A percentile compares a stretch with the other conserved stretches of the same genome.
These are phyloP conservation scores for Blastocystis sp. DNA, from an alignment of 352 stramenopile genomes.

Conservation along the genomic window DNA sequence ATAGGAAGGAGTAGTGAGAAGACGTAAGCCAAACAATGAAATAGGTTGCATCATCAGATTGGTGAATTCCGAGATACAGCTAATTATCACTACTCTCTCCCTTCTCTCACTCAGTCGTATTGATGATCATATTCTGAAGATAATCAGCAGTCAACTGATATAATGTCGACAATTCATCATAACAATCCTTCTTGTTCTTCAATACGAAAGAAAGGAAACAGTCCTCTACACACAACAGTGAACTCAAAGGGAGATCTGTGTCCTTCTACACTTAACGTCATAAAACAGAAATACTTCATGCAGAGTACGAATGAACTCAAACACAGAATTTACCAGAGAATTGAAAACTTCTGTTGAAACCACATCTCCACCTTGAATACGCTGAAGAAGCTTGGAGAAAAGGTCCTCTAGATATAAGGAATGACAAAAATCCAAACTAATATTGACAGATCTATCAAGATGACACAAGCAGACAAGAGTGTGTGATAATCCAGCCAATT, in stretches of 20 bases:
- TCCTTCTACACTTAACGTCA: slow-evolving; percentile 6
- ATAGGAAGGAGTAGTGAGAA: slow-evolving; percentile 72
- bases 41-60: slow-evolving; percentile 73
- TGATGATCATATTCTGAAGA: background rate
- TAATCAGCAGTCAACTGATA: slow-evolving; percentile 65
- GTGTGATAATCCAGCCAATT: slow-evolving; percentile 84
- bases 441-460: slow-evolving; percentile 82
- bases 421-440: slow-evolving; percentile 63
- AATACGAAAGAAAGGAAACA: background rate
- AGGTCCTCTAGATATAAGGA: slow-evolving; percentile 70
- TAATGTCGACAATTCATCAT: slow-evolving; percentile 72
- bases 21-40: slow-evolving; percentile 74
- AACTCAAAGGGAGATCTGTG: slow-evolving; percentile 10
- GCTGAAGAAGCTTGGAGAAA: slow-evolving; percentile 83
- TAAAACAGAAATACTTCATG: background rate
- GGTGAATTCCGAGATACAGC: slow-evolving; percentile 68
- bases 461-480: slow-evolving; percentile 78
- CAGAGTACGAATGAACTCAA: background rate
- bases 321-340: slow-evolving; percentile 64
- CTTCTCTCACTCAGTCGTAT: background rate
- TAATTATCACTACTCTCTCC: background rate
- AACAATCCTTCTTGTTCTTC: slow-evolving; percentile 67
- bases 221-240: slow-evolving; percentile 63
- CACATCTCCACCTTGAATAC: slow-evolving; percentile 78
- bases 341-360: slow-evolving; percentile 33